Conservation (phyloP, 148 eudicot genomes). For the Nyssa sinensis region DNA sequence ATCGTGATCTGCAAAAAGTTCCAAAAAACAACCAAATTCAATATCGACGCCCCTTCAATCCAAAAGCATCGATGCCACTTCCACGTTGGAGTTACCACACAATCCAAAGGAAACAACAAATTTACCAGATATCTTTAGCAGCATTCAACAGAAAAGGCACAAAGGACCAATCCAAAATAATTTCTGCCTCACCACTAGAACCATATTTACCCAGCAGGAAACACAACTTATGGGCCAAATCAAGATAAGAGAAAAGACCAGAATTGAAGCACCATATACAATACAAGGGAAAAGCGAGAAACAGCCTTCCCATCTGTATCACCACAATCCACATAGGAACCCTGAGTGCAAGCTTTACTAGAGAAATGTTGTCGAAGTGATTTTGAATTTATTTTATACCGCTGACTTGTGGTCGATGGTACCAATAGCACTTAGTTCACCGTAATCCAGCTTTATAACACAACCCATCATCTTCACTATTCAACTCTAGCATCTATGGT, state of each 20-base stretch:
- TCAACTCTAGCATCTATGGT: constrained; percentile 15
- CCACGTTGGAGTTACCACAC: constrained; percentile 1
- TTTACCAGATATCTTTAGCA: not conserved
- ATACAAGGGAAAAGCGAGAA: not conserved
- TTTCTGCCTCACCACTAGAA: constrained; percentile 35
- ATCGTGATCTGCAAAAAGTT: constrained; percentile 50
- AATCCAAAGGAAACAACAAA: not conserved
- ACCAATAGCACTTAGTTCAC: constrained; percentile 10
- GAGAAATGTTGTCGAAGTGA: not conserved
- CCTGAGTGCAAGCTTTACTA: constrained; percentile 30
- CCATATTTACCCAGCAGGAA: constrained; percentile 13
- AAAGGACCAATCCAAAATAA: not conserved
- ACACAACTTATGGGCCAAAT: constrained; percentile 21
- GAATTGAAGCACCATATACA: not conserved
- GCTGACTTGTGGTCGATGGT: constrained; percentile 16
- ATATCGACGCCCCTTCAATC: constrained; percentile 3
- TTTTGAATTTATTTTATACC: not conserved
- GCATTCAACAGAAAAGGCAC: not conserved
- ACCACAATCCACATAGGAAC: constrained; percentile 1
- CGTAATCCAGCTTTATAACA: constrained; percentile 19
- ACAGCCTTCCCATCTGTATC: constrained; percentile 8
- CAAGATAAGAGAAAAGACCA: constrained; percentile 18
- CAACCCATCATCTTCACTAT: not conserved
- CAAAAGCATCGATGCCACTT: constrained; percentile 12
- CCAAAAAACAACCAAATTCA: constrained; percentile 12